Evolutionary conservation across 495 filamentous ascomycete species (phyloP), one percentile per base, ranked within the genome.

Genomic region (Lasiosphaeriaceae sp.): DNA sequence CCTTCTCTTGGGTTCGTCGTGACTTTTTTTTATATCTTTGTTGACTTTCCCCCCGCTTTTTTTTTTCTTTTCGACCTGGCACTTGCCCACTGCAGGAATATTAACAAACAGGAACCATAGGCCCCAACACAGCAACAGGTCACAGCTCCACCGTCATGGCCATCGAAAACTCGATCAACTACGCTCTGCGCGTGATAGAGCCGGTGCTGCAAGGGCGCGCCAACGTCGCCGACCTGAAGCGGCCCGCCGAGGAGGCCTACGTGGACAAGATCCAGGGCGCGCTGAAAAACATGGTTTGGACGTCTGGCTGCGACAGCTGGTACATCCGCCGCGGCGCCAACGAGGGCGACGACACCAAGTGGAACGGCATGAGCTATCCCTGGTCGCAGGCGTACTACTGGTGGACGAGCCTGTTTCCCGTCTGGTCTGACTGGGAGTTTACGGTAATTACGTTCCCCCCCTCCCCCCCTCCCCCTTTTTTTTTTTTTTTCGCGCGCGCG

Each of bases 61-160:
- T n/a, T n/a, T n/a, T n/a, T n/a, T n/a, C n/a, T n/a, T n/a, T n/a
- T n/a, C n/a, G n/a, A n/a, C n/a, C n/a, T n/a, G n/a, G n/a, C n/a
- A n/a, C n/a, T n/a, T n/a, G n/a, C n/a, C n/a, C n/a, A n/a, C n/a
- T n/a, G n/a, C n/a, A n/a, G n/a, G n/a, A n/a, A n/a, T n/a, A n/a
- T n/a, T n/a, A n/a, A n/a, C n/a, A 4, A 31, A 31, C 26, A 3
- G 26, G 3, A 3, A 31, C 3, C 26, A 62, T 60, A 66, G 76
- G 76, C 1, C 76, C 76, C 14, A 78, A 78, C 55, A 67, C 71
- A 0, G 65, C 65, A 14, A 74, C 74, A 2, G 76, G 73, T 0
- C 69, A 77, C 55, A 77, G 72, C 22, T 77, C 75, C 0, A 59
- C 64, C 24, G 45, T 77, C 9, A 71, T 73, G 50, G 59, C 65